phyloP scores from a whole-genome alignment of 192 early-diverging fungal species.

The Backusella morwellensis region DNA sequence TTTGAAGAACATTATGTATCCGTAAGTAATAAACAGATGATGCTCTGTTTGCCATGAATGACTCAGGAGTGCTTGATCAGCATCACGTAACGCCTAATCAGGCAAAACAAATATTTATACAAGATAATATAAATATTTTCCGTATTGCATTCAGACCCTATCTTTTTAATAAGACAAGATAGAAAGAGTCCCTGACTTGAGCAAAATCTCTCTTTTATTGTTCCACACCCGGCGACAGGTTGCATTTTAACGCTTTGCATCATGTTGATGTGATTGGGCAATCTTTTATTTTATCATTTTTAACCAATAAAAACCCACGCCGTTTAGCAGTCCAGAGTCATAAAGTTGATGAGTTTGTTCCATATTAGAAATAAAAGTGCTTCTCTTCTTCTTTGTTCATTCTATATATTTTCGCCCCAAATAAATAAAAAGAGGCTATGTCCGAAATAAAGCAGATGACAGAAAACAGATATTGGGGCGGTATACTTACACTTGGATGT shows the following conservation, averaged over 20 bases:
- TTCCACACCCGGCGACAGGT: background rate
- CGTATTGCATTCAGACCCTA: no score
- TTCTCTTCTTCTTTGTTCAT: background rate
- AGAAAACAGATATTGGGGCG: conserved; percentile 29
- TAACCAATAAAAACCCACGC: background rate
- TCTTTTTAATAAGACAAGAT: no score
- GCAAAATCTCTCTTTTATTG: background rate
- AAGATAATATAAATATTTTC: no score
- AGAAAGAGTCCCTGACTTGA: no score
- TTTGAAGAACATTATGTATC: background rate
- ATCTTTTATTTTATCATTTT: conserved; percentile 13
- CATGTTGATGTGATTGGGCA: background rate
- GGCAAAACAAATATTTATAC: background rate
- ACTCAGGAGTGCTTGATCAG: background rate
- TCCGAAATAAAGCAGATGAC: background rate
- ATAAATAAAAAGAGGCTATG: background rate
- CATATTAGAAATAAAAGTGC: background rate
- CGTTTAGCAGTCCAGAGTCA: background rate
- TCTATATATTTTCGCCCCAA: background rate
- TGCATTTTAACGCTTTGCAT: background rate
- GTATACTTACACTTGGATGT: conserved; percentile 58
- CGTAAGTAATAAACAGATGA: background rate
- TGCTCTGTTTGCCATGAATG: background rate
- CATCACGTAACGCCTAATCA: background rate
- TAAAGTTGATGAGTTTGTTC: background rate